Evolutionary conservation across 2,329 filamentous ascomycete species (phyloP).

Genomic region (Exophiala lecanii-corni): DNA sequence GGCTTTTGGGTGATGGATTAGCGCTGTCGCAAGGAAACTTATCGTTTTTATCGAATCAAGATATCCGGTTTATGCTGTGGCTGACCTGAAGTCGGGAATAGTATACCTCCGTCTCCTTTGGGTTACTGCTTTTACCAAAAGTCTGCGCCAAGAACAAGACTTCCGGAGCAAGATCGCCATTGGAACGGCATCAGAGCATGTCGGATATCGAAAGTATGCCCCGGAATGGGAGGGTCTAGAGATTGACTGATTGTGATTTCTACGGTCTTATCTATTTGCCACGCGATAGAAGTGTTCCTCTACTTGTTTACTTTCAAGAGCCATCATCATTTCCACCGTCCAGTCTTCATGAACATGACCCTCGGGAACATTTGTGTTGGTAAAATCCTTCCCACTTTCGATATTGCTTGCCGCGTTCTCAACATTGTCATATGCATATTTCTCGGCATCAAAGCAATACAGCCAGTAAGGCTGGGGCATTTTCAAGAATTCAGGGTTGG

Average conservation of each 20-base stretch:
- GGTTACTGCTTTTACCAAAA: not conserved
- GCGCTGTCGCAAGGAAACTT: too few species aligned
- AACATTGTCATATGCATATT: slow-evolving; percentile 39
- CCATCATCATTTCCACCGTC: slow-evolving; percentile 10
- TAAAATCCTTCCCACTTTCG: slow-evolving; percentile 4
- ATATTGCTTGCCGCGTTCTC: slow-evolving; percentile 19
- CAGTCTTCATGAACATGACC: slow-evolving; percentile 10
- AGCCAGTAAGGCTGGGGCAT: slow-evolving; percentile 45
- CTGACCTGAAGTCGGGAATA: too few species aligned
- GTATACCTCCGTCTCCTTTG: too few species aligned
- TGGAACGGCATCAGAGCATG: not conserved
- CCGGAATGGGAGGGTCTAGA: not conserved
- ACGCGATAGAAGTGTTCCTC: slow-evolving; percentile 2
- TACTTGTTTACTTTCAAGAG: slow-evolving; percentile 1
- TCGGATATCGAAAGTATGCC: not conserved
- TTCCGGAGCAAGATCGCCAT: not conserved
- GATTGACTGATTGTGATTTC: not conserved
- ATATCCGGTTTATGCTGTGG: too few species aligned
- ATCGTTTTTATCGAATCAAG: too few species aligned
- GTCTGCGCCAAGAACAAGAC: too few species aligned
- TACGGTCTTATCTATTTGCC: not conserved
- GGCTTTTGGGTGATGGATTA: too few species aligned
- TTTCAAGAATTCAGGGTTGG: slow-evolving; percentile 2
- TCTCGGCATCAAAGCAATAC: slow-evolving; percentile 47
- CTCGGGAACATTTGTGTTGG: slow-evolving; percentile 1